Base-by-base conservation (phyloP, 768 basidiomycete genomes). In the Leccinum olivaceopallidum region DNA sequence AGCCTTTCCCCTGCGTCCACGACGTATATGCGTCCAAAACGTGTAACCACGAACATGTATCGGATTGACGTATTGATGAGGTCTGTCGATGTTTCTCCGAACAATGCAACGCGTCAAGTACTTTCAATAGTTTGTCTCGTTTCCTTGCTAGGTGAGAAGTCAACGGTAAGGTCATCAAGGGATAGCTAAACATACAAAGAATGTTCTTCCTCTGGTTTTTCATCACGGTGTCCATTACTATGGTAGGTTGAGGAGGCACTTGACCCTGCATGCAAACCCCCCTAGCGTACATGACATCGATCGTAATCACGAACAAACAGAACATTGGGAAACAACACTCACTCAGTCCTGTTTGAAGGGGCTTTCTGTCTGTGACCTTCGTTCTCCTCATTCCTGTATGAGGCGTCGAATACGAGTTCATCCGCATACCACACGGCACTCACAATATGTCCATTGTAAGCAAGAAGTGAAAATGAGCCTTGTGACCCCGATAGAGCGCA, bases 1-100 rank as follows among this genome's bases (percentile, higher is more conserved):
- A 26, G 6, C 14, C 32, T 7, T 32, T 28, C 1, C 59, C 56
- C 6, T 39, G 51, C 16, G 6, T 62, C 66, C 63, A 67, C 13
- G 42, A 56, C 16, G 5, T 55, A 20, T 64, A 67, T 0, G 14
- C 28, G 18, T 54, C 47, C 4, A 34, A 39, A 12, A n/a, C 12
- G 18, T 37, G 58, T 3, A 68, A 42, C 68, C 65, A 67, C 7
- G 7, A 30, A 53, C 68, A 68, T 5, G 60, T 67, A 24, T 37
- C 54, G 5, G 60, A 26, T 53, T 66, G 57, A 13, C 64, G 60
- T 2, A 56, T 42, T 0, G 42, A 48, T 1, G 22, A 59, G 0
- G 55, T 58, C 2, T 26, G 6, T 24, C 42, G 39, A 37, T 66
- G 67, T 18, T 55, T 63, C 18, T 6, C 1, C 1, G 14, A 42